Evolutionary conservation across 1,284 basidiomycete species (phyloP), one percentile per base, ranked within the genome.

Genomic region (Cronartium quercuum): DNA sequence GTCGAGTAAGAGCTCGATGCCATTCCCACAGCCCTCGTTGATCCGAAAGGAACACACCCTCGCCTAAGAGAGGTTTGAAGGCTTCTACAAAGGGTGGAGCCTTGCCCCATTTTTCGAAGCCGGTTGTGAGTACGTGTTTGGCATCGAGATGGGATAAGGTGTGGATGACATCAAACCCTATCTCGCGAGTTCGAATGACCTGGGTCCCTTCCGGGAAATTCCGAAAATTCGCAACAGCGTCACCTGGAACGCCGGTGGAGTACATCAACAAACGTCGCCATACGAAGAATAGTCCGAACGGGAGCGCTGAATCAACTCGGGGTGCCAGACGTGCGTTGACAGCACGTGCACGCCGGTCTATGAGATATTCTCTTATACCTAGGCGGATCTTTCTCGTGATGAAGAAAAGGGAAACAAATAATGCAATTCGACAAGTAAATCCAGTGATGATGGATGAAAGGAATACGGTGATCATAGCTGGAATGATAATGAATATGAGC

Each of bases 1-100:
- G 89, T 3, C 89, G 86, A 5, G 89, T 87, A 64, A 86, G 86
- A 15, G 83, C 82, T 37, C 89, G 87, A 78, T 89, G 88, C 87
- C 89, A 77, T 29, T 62, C 35, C 70, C 70, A 73, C n/a, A 65
- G 44, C 6, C 58, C 40, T 24, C 44, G 42, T 62, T 63, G 66
- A 41, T 64, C 38, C 18, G 35, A 38, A 55, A 35, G 44, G 47
- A 73, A 67, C 41, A 64, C 61, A 40, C 51, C 65, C 37, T 68
- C 42, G 21, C 66, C 63, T 10, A 69, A 38, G 18, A 73, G 35
- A 34, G 47, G 40, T 21, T 51, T 38, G 38, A 73, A 73, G 34
- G 62, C 70, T 7, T 61, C 44, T 13, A 65, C 57, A 35, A 65
- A 55, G 24, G 42, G 42, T 13, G 70, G 70, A 24, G 63, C 57